Base-by-base conservation (phyloP, 371 early-diverging fungal species). In the Mortierella sp. region DNA sequence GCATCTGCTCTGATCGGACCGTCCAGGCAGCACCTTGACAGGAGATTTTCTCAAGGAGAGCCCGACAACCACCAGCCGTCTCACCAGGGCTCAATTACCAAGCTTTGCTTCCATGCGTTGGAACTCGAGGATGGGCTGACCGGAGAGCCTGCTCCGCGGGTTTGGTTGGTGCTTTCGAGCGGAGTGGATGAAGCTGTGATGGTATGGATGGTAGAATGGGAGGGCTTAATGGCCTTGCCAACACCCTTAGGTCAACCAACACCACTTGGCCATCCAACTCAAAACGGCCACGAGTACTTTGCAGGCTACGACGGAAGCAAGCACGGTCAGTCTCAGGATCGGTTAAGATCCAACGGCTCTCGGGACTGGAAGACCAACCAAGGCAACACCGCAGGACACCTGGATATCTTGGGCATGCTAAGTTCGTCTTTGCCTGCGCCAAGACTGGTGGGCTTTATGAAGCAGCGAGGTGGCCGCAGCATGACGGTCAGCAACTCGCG, bases 141-240 rank as follows among this genome's bases (percentile, higher is more conserved):
- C 0, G 86, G 86, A 0, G 86, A 82, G 21, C 82, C 86, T 16
- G 86, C 82, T 2, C 86, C 86, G 11, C 79, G 86, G 4, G 73
- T 86, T 11, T 86, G 86, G 86, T 73, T 86, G 35, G 73, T 86
- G n/a, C 18, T 86, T 10, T 86, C 86, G n/a, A 82, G 82, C 55
- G 75, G 86, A 29, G 56, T 71, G 29, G 86, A 86, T n/a, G 86
- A 86, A 58, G 77, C 79, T 16, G 86, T 86, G 48, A 86, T 86
- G 82, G 80, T 86, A 4, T 86, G 86, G 86, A 77, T 79, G 71
- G 75, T 86, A 7, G 86, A 86, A 29, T 86, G 86, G 86, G 86
- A 86, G 29, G 86, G 86, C 2, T 49, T 86, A 16, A 74, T 86
- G 75, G 70, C 74, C 56, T 27, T 81, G 29, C 56, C 81, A 1